These are phyloP conservation scores for Phytophthora melonis DNA, from an alignment of 352 stramenopile species.

Conservation along the genomic window DNA sequence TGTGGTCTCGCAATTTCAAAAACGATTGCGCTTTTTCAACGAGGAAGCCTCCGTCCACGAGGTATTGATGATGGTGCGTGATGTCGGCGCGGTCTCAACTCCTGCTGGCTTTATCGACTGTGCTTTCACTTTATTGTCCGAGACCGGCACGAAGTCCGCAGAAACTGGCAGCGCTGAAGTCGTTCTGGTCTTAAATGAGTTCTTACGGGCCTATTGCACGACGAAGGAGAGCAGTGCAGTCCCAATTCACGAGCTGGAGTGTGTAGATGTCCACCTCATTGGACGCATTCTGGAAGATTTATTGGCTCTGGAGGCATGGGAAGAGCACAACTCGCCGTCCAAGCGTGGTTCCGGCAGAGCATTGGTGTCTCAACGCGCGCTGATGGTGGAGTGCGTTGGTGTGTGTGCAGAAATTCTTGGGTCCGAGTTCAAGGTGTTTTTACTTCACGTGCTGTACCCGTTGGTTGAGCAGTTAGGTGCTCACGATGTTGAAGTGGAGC, in stretches of 20 bases:
- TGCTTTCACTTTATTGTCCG: conserved; percentile 57
- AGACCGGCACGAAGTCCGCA: conserved; percentile 2
- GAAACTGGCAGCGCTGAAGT: conserved; percentile 40
- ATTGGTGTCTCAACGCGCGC: conserved; percentile 54
- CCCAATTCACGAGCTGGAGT: background rate
- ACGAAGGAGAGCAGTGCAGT: background rate
- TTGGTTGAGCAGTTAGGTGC: conserved; percentile 87
- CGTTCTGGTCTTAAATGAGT: conserved; percentile 75
- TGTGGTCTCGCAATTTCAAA: conserved; percentile 80
- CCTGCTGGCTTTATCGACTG: conserved; percentile 77
- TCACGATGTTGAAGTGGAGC: conserved; percentile 66
- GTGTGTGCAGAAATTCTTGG: conserved; percentile 74
- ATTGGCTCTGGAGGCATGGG: conserved; percentile 58
- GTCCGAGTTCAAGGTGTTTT: conserved; percentile 61
- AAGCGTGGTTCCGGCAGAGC: conserved; percentile 18
- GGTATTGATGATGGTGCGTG: conserved; percentile 54
- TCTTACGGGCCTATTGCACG: conserved; percentile 49
- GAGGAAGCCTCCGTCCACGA: conserved; percentile 69
- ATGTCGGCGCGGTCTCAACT: conserved; percentile 56
- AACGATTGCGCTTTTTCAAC: conserved; percentile 77
- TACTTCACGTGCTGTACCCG: conserved; percentile 82
- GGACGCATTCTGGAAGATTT: conserved; percentile 83
- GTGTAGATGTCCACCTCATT: conserved; percentile 70
- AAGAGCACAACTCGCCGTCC: conserved; percentile 24
- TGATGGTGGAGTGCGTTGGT: conserved; percentile 82